These are phyloP conservation scores for Eragrostis nindensis DNA, from an alignment of 176 grass and related monocot species.

Conservation along the genomic window DNA sequence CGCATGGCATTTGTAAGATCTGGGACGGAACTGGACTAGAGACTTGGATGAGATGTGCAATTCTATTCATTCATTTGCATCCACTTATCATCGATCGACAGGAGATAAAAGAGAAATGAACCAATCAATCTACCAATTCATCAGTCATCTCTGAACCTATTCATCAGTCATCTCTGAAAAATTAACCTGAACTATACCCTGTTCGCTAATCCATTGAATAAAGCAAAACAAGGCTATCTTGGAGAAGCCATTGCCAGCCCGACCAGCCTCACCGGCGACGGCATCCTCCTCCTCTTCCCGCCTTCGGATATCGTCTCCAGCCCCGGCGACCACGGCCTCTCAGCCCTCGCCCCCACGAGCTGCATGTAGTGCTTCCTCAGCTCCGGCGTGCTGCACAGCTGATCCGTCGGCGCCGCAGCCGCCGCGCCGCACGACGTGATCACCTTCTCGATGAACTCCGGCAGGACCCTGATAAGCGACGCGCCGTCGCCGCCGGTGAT, in stretches of 20 bases:
- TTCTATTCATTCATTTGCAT: conserved; percentile 23
- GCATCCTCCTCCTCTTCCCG: conserved; percentile 46
- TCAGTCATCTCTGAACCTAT: background rate
- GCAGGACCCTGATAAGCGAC: conserved; percentile 70
- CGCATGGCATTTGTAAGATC: background rate
- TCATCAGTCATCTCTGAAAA: background rate
- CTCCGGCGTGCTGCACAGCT: conserved; percentile 81
- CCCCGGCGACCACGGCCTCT: conserved; percentile 74
- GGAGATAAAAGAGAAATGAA: background rate
- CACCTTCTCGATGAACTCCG: conserved; percentile 78
- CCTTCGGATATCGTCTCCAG: conserved; percentile 85
- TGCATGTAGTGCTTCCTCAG: conserved; percentile 88
- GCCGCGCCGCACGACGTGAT: conserved; percentile 37
- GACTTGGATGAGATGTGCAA: background rate
- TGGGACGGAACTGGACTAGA: background rate
- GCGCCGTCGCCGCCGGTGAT: conserved; percentile 66
- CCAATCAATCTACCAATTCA: background rate
- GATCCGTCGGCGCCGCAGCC: background rate
- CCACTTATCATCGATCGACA: background rate
- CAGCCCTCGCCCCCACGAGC: conserved; percentile 60
- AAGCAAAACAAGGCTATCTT: conserved; percentile 16
- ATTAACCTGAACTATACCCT: background rate
- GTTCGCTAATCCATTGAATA: background rate
- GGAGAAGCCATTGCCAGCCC: conserved; percentile 33
- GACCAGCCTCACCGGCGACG: conserved; percentile 43